These are phyloP conservation scores for Keithomyces neogunnii DNA, from an alignment of 2,329 filamentous ascomycete genomes.

Conservation along the genomic window DNA sequence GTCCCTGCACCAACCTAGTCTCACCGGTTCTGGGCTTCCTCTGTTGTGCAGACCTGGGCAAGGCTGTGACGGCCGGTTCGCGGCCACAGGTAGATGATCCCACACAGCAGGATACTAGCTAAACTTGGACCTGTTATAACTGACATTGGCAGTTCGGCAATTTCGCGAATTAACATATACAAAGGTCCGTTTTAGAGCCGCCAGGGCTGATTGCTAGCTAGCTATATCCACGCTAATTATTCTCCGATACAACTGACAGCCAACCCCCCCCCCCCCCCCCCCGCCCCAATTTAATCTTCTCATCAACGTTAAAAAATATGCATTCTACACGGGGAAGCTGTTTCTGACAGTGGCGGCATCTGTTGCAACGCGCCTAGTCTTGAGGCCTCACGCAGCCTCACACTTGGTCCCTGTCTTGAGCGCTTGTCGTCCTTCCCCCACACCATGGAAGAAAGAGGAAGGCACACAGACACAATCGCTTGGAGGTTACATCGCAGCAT, in stretches of 20 bases:
- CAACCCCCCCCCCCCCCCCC: not conserved
- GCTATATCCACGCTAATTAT: no score
- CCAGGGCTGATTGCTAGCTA: no score
- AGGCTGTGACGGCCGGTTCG: not conserved
- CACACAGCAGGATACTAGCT: no score
- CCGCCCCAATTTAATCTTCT: no score
- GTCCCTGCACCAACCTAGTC: not conserved
- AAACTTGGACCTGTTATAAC: no score
- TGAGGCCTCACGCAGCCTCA: not conserved
- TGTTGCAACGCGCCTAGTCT: not conserved
- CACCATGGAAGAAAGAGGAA: constrained; percentile 2
- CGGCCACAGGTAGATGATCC: not conserved
- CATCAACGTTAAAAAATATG: not conserved
- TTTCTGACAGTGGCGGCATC: not conserved
- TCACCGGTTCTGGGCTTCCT: not conserved
- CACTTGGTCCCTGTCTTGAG: not conserved
- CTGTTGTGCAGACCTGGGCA: not conserved
- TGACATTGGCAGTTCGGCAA: no score
- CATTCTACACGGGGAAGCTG: not conserved
- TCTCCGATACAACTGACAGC: no score
- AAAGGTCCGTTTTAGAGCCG: no score
- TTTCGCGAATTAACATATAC: no score
- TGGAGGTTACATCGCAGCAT: constrained; percentile 2
- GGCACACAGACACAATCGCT: not conserved
- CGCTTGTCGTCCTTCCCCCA: not conserved